Evolutionary conservation across 352 stramenopile species (phyloP).

Genomic region (Phytophthora megakarya): DNA sequence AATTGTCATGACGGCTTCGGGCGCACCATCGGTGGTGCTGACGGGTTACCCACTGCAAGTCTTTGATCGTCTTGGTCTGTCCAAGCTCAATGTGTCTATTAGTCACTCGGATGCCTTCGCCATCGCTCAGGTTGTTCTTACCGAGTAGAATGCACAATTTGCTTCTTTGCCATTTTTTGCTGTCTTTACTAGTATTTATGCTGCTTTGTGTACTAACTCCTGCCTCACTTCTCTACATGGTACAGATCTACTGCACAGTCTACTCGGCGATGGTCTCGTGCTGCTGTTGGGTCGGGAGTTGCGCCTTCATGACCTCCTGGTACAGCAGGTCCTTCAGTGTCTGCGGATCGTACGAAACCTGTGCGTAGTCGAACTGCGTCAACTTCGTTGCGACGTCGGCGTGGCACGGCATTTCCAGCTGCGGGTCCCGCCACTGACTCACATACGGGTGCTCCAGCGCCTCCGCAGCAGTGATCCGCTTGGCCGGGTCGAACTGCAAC

Average conservation of each 20-base stretch:
- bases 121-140: conserved; percentile 82
- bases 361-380: conserved; percentile 76
- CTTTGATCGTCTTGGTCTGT: conserved; percentile 76
- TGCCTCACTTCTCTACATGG: conserved; percentile 34
- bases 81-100: conserved; percentile 86
- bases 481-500: conserved; percentile 86
- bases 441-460: conserved; percentile 92
- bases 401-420: conserved; percentile 62
- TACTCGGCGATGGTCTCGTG: conserved; percentile 31
- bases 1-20: conserved; percentile 79
- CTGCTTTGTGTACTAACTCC: background rate
- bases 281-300: conserved; percentile 26
- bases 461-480: conserved; percentile 85
- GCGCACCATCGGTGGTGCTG: conserved; percentile 76
- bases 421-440: conserved; percentile 74
- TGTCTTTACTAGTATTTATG: conserved; percentile 23
- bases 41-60: conserved; percentile 78
- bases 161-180: conserved; percentile 10
- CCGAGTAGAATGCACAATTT: too few species aligned
- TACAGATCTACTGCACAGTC: conserved; percentile 16
- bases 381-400: conserved; percentile 58
- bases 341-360: conserved; percentile 71
- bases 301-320: conserved; percentile 82
- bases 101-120: conserved; percentile 90
- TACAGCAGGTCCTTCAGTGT: conserved; percentile 82